Evolutionary conservation across 1,284 basidiomycete genomes (phyloP), one percentile per base, ranked within the genome.

Genomic region (Golubevia sp.): DNA sequence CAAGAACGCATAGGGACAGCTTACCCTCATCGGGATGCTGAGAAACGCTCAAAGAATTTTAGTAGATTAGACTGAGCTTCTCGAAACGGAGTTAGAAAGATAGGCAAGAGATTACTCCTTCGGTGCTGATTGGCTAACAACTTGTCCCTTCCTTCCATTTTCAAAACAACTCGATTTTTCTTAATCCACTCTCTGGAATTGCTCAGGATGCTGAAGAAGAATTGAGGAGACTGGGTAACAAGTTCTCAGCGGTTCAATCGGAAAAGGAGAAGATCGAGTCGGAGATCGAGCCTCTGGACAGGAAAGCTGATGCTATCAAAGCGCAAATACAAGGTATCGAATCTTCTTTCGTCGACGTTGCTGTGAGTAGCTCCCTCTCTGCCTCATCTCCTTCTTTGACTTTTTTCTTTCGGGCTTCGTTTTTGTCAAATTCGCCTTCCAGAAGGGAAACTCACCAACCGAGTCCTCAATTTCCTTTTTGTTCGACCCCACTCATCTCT

Each of bases 211-310:
- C 74, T 15, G 65, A 72, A 44, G 64, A 62, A 4, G 66, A 76
- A 25, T 66, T 73, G 59, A 68, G 70, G 48, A 63, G 65, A 34
- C 68, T 73, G 44, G 26, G 71, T 30, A 63, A 68, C 38, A 64
- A 68, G 21, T 77, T 80, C 61, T 54, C 70, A 24, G 63, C 60
- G 20, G 66, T 73, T 38, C 69, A 77, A 55, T 24, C 58, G 7
- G 58, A 69, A 21, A 77, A 75, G 56, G 65, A 50, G 30, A 25
- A 49, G 48, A 64, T 26, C 26, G 7, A 23, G 23, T 15, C 54
- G 8, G 49, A 52, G n/a, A 27, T 52, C 25, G 34, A 48, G 8
- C 34, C 54, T 21, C 25, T 56, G 38, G 56, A 24, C n/a, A 52
- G 48, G 5, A 56, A 38, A 27, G 20, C 26, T 21, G 59, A 52